Percentiles rank a stretch among this genome's conserved stretches.
Evolutionary conservation across 2,329 filamentous ascomycete genomes (phyloP).

Genomic region (Penicillium sp.): DNA sequence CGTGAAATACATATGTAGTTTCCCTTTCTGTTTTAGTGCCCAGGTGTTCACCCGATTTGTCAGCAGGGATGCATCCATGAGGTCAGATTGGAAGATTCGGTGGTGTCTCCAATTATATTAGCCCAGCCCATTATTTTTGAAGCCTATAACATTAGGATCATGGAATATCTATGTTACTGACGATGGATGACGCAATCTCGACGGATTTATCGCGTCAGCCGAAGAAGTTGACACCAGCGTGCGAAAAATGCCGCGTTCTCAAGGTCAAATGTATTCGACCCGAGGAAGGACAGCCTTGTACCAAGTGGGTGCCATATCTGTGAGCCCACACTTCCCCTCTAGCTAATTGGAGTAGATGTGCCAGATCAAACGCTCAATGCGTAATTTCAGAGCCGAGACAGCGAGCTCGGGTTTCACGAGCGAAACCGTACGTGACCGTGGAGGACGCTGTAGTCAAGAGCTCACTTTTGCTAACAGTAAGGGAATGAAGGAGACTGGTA

Average conservation of each 20-base stretch:
- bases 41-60: too few species aligned
- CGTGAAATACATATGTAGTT: too few species aligned
- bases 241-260: conserved; percentile 22
- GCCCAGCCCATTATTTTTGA: too few species aligned
- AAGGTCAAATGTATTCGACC: conserved; percentile 23
- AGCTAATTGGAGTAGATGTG: conserved; percentile 17
- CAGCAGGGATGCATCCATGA: too few species aligned
- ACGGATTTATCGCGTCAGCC: conserved; percentile 15
- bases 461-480: conserved; percentile 5
- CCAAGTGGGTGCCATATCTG: conserved; percentile 5
- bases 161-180: not conserved
- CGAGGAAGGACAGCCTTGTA: conserved; percentile 15
- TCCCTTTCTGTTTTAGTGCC: too few species aligned
- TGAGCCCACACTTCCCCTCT: not conserved
- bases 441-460: not conserved
- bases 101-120: too few species aligned
- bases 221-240: conserved; percentile 16
- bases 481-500: conserved; percentile 12
- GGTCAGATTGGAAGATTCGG: too few species aligned
- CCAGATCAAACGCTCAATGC: conserved; percentile 18
- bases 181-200: not conserved
- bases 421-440: conserved; percentile 14
- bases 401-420: conserved; percentile 12
- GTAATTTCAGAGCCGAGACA: conserved; percentile 15
- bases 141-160: too few species aligned